Conservation (phyloP, 73 alveolate genomes). For the Strombidium stylifer region DNA sequence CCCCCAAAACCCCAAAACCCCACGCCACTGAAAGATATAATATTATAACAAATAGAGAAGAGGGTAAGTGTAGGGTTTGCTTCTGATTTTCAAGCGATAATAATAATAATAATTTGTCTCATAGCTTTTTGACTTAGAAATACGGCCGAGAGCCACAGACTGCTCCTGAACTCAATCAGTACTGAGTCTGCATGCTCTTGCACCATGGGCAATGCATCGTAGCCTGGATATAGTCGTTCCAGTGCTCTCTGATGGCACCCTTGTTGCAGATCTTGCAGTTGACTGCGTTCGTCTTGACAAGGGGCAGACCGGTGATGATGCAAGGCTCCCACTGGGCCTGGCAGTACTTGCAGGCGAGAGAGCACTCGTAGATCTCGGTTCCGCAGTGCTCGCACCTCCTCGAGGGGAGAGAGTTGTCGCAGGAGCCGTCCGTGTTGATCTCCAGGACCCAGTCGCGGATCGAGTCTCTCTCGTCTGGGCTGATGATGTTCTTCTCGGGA, state of each 20-base stretch:
- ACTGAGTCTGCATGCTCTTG: conserved; percentile 73
- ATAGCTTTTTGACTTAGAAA: no score
- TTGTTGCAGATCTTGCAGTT: conserved; percentile 93
- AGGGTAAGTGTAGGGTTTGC: no score
- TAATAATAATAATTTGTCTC: no score
- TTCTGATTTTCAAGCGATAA: no score
- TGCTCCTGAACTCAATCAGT: conserved; percentile 29
- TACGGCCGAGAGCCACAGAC: no score
- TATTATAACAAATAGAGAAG: no score
- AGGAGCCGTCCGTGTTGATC: conserved; percentile 74
- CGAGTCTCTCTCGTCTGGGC: conserved; percentile 90
- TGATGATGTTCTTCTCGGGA: conserved; percentile 90
- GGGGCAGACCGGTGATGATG: conserved; percentile 97
- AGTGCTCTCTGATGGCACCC: conserved; percentile 93
- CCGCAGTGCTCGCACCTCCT: conserved; percentile 93
- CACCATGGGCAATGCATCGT: conserved; percentile 93
- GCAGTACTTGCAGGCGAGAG: conserved; percentile 77
- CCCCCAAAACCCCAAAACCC: no score
- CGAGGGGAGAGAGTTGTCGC: conserved; percentile 74
- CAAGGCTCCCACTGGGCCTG: conserved; percentile 86
- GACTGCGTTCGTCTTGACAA: conserved; percentile 75
- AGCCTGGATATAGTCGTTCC: conserved; percentile 86
- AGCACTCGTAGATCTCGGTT: conserved; percentile 87
- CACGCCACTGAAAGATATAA: no score
- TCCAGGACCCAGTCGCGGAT: conserved; percentile 96